Percentiles rank a stretch among this genome's conserved stretches.
Evolutionary conservation across 2,329 filamentous ascomycete genomes (phyloP).

Genomic region (Dactylellina drechsleri): DNA sequence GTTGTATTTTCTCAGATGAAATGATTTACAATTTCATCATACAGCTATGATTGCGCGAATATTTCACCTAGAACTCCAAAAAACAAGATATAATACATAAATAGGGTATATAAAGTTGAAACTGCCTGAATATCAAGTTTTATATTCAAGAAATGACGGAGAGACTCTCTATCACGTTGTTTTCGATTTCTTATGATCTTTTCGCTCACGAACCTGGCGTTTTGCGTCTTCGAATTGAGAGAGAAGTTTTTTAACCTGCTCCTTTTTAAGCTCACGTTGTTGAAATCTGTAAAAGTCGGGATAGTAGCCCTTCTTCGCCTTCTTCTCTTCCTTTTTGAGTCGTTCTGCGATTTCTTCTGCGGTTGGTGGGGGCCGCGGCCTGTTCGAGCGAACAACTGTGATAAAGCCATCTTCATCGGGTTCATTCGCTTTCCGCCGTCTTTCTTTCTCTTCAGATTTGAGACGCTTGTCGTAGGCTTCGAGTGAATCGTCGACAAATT

Average conservation of each 20-base stretch:
- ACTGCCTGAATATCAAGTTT: too few relatives aligned
- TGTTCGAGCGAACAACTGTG: constrained; percentile 81
- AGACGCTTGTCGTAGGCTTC: constrained; percentile 78
- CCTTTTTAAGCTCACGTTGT: constrained; percentile 80
- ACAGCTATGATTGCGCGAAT: too few relatives aligned
- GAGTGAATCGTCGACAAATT: constrained; percentile 85
- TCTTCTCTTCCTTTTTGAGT: constrained; percentile 73
- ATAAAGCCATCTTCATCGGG: constrained; percentile 96
- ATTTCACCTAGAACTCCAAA: too few relatives aligned
- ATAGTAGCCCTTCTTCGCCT: constrained; percentile 71
- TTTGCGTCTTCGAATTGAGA: constrained; percentile 80
- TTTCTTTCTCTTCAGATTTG: constrained; percentile 71
- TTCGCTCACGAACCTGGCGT: constrained; percentile 74
- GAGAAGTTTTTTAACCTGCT: constrained; percentile 74
- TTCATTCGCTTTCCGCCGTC: constrained; percentile 74
- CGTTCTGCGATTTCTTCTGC: constrained; percentile 73
- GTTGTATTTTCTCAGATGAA: too few relatives aligned
- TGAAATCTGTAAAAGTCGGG: constrained; percentile 86
- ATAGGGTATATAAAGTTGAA: too few relatives aligned
- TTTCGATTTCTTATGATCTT: constrained; percentile 70
- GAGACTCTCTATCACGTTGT: not conserved
- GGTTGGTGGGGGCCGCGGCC: constrained; percentile 76
- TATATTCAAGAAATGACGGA: too few relatives aligned
- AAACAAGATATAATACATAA: too few relatives aligned
- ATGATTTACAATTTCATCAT: too few relatives aligned